Evolutionary conservation across 768 basidiomycete genomes (phyloP).

Genomic region (Tricholomella constricta): DNA sequence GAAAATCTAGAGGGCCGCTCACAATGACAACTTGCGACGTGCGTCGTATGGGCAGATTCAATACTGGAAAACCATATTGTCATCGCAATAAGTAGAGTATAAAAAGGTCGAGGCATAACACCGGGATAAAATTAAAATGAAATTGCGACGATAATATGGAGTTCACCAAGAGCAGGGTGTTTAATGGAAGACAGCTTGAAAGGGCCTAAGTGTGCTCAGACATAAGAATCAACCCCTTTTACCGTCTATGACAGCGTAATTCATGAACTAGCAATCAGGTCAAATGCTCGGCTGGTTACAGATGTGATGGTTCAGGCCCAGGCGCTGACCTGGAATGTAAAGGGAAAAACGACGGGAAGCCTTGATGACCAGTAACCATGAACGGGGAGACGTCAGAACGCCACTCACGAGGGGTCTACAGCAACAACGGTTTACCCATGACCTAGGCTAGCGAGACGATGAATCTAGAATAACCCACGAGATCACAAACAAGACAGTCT

Average conservation of each 20-base stretch:
- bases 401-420: slow-evolving; percentile 70
- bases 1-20: too few species aligned
- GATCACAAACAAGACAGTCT: slow-evolving; percentile 85
- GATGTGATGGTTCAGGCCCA: not conserved
- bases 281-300: too few species aligned
- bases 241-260: slow-evolving; percentile 79
- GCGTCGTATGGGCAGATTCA: slow-evolving; percentile 16
- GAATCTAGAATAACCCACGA: slow-evolving; percentile 64
- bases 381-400: slow-evolving; percentile 18
- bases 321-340: slow-evolving; percentile 3
- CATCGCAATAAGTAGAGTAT: too few species aligned
- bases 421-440: slow-evolving; percentile 73
- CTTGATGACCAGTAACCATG: slow-evolving; percentile 4
- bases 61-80: slow-evolving; percentile 10
- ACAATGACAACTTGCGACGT: too few species aligned
- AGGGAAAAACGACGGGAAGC: slow-evolving; percentile 46
- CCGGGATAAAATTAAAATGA: slow-evolving; percentile 73
- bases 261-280: too few species aligned
- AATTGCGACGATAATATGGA: slow-evolving; percentile 74
- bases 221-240: slow-evolving; percentile 55
- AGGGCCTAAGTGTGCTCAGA: slow-evolving; percentile 8
- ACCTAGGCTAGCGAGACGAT: slow-evolving; percentile 81
- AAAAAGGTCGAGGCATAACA: slow-evolving; percentile 22
- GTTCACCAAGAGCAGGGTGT: slow-evolving; percentile 35
- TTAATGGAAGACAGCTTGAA: not conserved